Evolutionary conservation across 208 protist species (phyloP).

Genomic region (Leishmania mexicana): DNA sequence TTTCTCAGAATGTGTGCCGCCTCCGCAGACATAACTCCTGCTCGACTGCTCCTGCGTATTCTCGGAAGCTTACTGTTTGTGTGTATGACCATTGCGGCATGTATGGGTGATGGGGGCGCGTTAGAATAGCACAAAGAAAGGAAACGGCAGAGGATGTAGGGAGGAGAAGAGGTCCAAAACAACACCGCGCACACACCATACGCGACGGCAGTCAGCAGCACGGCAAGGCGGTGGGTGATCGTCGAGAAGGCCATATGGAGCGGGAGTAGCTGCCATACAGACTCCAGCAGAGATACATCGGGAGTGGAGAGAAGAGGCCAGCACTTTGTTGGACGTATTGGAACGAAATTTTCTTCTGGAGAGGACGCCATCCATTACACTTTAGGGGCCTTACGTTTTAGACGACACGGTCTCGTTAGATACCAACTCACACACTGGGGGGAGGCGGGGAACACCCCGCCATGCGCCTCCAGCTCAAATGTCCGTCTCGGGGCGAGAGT

Average conservation of each 20-base stretch:
- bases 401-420: neutral
- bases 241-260: neutral
- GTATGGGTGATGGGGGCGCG: too few species aligned
- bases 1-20: conserved; percentile 76
- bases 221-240: neutral
- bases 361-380: neutral
- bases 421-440: neutral
- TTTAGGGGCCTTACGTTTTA: neutral
- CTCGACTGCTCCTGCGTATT: neutral
- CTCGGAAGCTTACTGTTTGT: too few species aligned
- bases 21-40: conserved; percentile 55
- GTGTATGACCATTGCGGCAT: neutral
- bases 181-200: neutral
- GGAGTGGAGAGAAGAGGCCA: neutral
- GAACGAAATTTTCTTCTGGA: neutral
- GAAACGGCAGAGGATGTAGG: neutral
- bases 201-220: neutral
- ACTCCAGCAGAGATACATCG: neutral
- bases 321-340: neutral
- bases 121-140: neutral
- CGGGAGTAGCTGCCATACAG: neutral
- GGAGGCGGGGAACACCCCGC: neutral
- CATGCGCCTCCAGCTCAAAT: conserved; percentile 6
- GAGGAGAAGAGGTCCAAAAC: too few species aligned
- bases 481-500: conserved; percentile 26